Base-by-base conservation (phyloP, 2,329 filamentous ascomycete species). In the Hypoxylon sp. region DNA sequence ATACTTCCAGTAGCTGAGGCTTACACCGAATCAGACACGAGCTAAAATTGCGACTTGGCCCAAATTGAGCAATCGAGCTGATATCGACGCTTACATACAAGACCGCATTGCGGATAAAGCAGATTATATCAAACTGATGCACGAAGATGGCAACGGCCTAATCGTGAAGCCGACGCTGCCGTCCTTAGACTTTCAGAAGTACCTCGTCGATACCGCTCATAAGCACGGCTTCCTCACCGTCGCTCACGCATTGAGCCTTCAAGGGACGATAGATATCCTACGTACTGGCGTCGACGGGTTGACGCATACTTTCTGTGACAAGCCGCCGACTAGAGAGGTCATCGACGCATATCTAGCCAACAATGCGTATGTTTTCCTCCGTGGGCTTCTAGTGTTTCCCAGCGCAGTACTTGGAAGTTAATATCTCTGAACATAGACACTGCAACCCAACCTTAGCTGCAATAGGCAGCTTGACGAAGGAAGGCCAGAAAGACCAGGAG, bases 61-160 rank as follows among this genome's bases (percentile, higher is more conserved):
- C 4, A 82, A 69, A 27, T 35, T 69, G n/a, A 78, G 77, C 5
- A 80, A 78, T 3, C 71, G 77, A 7, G 76, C 81, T 37, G 83
- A 80, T 25, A 84, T 84, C 1, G 69, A 79, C 1, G 72, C 79
- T 14, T 86, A 82, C 64, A 75, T 86, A 2, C 75, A 79, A 11
- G 79, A 81, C 66, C 79, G 79, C 1, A 68, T 80, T 10, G 75
- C 75, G 10, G 82, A 85, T 60, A 67, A 68, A 10, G 82, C 81
- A 1, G 81, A 85, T 64, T 86, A 85, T 74, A 83, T 85, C 72
- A 86, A 86, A 71, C 74, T 86, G 53, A 84, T 86, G 79, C 83
- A 86, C 68, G 85, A 86, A 69, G 80, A 78, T 57, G 85, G 85
- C 2, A 77, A 73, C 6, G 73, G 77, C 7, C 76, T 86, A 73